These are phyloP conservation scores for Trypanosoma caninum DNA, from an alignment of 208 protist species.

Conservation along the genomic window DNA sequence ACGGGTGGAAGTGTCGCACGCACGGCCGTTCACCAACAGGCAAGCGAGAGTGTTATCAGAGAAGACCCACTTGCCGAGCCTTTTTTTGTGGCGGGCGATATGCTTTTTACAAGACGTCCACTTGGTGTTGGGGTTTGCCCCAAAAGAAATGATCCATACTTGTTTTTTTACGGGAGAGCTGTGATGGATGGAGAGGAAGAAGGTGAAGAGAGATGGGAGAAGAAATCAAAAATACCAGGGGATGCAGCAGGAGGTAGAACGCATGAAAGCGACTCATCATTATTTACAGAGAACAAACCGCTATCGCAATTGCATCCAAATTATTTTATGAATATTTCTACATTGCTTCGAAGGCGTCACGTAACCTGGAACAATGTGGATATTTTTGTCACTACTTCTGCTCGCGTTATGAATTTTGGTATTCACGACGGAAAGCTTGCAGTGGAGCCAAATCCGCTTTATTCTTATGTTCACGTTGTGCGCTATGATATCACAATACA, in stretches of 20 bases:
- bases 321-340: slow-evolving; percentile 75
- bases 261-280: no score
- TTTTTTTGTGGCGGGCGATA: slow-evolving; percentile 58
- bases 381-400: slow-evolving; percentile 63
- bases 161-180: no score
- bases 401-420: slow-evolving; percentile 50
- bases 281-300: not conserved
- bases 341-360: slow-evolving; percentile 52
- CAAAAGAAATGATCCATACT: no score
- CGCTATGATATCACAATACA: slow-evolving; percentile 60
- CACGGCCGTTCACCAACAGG: slow-evolving; percentile 23
- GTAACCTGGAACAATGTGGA: slow-evolving; percentile 43
- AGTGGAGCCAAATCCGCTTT: not conserved
- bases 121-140: no score
- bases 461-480: slow-evolving; percentile 42
- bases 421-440: slow-evolving; percentile 27
- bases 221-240: not conserved
- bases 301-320: slow-evolving; percentile 25
- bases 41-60: slow-evolving; percentile 19
- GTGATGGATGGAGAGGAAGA: not conserved
- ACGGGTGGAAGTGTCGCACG: slow-evolving; percentile 29
- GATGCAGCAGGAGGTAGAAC: not conserved
- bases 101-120: slow-evolving; percentile 49
- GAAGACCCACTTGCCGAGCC: slow-evolving; percentile 62
- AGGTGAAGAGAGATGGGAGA: not conserved